These are phyloP conservation scores for Meyerozyma carpophila DNA, from an alignment of 1,139 yeast species.

Conservation along the genomic window DNA sequence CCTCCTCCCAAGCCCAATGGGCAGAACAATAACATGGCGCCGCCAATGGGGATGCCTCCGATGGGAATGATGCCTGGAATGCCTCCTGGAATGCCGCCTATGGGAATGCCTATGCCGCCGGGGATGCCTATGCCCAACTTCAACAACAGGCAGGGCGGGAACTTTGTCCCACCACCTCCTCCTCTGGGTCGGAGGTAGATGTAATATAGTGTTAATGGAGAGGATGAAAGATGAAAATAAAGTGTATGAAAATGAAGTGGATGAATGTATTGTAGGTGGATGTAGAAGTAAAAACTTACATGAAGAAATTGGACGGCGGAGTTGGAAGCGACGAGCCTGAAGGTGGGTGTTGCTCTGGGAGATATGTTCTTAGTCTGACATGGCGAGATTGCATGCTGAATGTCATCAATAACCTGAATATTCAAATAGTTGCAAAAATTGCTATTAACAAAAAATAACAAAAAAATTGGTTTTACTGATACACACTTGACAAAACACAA, in stretches of 20 bases:
- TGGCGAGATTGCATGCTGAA: too few species aligned
- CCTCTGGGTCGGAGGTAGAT: neutral
- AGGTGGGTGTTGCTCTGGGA: too few species aligned
- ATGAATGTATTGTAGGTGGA: neutral
- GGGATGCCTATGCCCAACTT: slow-evolving; percentile 1
- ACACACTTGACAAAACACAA: too few species aligned
- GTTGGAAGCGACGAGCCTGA: too few species aligned
- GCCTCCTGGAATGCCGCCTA: slow-evolving; percentile 15
- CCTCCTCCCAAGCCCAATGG: slow-evolving; percentile 5
- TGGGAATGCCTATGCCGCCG: slow-evolving; percentile 14
- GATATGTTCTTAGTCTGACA: too few species aligned
- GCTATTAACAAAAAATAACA: too few species aligned
- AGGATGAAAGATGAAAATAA: neutral
- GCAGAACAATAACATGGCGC: slow-evolving; percentile 2
- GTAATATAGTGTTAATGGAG: neutral
- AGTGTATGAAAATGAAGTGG: neutral
- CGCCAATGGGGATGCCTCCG: slow-evolving; percentile 18
- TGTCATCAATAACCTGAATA: too few species aligned
- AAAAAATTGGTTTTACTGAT: too few species aligned
- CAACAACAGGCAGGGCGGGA: slow-evolving; percentile 1
- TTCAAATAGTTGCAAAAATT: too few species aligned
- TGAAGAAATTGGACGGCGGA: too few species aligned
- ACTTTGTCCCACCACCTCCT: slow-evolving; percentile 1
- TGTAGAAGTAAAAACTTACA: neutral
- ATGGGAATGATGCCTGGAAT: slow-evolving; percentile 16